These are phyloP conservation scores for Serendipita sp. DNA, from an alignment of 768 basidiomycete genomes.

Conservation along the genomic window DNA sequence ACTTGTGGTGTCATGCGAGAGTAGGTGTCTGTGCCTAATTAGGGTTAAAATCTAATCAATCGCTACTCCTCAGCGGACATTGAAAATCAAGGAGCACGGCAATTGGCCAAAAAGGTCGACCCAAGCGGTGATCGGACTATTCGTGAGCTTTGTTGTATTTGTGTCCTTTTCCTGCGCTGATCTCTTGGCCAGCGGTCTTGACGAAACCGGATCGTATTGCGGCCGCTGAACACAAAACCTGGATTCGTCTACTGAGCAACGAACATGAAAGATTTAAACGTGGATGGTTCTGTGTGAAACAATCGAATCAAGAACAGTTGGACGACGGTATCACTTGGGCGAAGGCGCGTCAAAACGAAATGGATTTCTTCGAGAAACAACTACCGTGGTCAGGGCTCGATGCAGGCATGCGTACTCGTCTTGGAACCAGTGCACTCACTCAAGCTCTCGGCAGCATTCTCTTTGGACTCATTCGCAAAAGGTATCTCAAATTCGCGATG, in stretches of 20 bases:
- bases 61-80: slow-evolving; percentile 43
- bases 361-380: slow-evolving; percentile 32
- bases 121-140: slow-evolving; percentile 52
- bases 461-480: slow-evolving; percentile 44
- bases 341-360: slow-evolving; percentile 41
- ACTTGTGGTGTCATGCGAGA: slow-evolving; percentile 47
- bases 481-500: too few relatives aligned
- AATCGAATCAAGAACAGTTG: slow-evolving; percentile 36
- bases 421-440: slow-evolving; percentile 23
- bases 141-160: slow-evolving; percentile 26
- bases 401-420: not conserved
- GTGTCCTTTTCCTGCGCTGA: not conserved
- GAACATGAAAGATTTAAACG: slow-evolving; percentile 24
- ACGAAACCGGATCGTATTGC: slow-evolving; percentile 62
- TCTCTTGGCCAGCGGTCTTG: slow-evolving; percentile 37
- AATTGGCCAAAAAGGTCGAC: slow-evolving; percentile 43
- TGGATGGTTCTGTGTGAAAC: slow-evolving; percentile 47
- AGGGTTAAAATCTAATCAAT: not conserved
- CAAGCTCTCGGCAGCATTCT: slow-evolving; percentile 43
- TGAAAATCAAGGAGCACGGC: slow-evolving; percentile 61
- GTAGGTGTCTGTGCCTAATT: slow-evolving; percentile 23
- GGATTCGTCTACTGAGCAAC: slow-evolving; percentile 25
- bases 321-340: slow-evolving; percentile 39
- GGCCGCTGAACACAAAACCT: slow-evolving; percentile 34
- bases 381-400: slow-evolving; percentile 11